Evolutionary conservation across 78 protist genomes (phyloP), one percentile per base, ranked within the genome.

Genomic region (Paratrimastix pyriformis): DNA sequence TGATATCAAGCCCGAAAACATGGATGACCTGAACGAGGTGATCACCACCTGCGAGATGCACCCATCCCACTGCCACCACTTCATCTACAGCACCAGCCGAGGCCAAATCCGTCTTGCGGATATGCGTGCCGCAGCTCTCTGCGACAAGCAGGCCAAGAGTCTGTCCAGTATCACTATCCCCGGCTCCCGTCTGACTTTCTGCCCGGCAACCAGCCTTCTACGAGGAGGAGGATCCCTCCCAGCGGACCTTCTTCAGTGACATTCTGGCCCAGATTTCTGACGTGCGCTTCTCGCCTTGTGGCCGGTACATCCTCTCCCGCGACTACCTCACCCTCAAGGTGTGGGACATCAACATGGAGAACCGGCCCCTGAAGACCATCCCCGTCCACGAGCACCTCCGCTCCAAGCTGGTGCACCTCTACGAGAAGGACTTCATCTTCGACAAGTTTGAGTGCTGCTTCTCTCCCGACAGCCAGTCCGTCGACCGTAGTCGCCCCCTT

Each of bases 1-100:
- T 37, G 98, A 97, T 80, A 91, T 93, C 50, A 94, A 92, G 81
- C 98, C 98, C 4, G 71, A 76, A 43, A 89, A 95, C 65, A 92
- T 97, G 94, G 98, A 95, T 74, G 98, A 95, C 35, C 87, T 95
- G 46, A 79, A 93, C 13, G 97, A 95, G 55, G 96, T 96, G 39
- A 94, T 95, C 72, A 95, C 98, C 0, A 65, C 90, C 0, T 91
- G 97, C 7, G 87, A 75, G 65, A 93, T 86, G 80, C 98, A 94
- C 81, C 97, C 98, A 2, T 39, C 30, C 0, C 62, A 72, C 2
- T 86, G 35, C 44, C 3, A 6, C 1, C 1, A 0, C 15, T 65
- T 72, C 39, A 8, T 21, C 26, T 82, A 76, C 66, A 29, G 68
- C 30, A 66, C 82, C 24, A 46, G 68, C n/a, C 45, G 37, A 24